Conservation (phyloP, 2,329 filamentous ascomycete genomes). For the Ophiocordyceps camponoti-leonardi region DNA sequence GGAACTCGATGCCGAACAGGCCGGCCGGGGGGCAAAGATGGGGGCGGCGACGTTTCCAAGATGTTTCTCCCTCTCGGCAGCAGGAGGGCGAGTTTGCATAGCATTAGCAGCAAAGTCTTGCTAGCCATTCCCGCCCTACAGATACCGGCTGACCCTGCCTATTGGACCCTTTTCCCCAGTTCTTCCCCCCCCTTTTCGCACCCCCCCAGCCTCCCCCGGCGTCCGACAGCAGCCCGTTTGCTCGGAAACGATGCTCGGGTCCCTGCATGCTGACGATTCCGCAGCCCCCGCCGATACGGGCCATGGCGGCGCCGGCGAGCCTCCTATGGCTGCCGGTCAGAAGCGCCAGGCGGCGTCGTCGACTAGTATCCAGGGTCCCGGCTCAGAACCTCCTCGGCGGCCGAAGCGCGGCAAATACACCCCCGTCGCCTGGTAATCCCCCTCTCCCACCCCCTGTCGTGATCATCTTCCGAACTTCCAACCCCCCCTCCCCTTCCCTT, state of each 20-base stretch:
- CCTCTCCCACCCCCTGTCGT: neutral
- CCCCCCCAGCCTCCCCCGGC: neutral
- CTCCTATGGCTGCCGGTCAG: neutral
- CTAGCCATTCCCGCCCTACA: neutral
- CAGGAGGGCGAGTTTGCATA: neutral
- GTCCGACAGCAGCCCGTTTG: neutral
- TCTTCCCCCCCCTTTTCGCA: neutral
- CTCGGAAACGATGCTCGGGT: neutral
- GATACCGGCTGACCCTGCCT: neutral
- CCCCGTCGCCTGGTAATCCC: slow-evolving; percentile 16
- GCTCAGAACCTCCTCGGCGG: slow-evolving; percentile 1
- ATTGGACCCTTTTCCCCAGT: neutral
- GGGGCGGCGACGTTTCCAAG: neutral
- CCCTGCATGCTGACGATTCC: neutral
- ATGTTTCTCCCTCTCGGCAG: neutral
- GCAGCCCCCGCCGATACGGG: neutral
- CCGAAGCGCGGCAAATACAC: slow-evolving; percentile 20
- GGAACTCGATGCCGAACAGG: neutral
- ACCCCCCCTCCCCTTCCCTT: neutral
- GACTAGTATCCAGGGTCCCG: neutral
- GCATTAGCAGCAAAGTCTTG: too few species aligned
- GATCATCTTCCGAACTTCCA: neutral
- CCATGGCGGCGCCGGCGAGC: neutral
- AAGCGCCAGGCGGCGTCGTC: neutral
- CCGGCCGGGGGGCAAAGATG: neutral